Base-by-base conservation (phyloP, 148 eudicot species). In the Dysphania ambrosioides region DNA sequence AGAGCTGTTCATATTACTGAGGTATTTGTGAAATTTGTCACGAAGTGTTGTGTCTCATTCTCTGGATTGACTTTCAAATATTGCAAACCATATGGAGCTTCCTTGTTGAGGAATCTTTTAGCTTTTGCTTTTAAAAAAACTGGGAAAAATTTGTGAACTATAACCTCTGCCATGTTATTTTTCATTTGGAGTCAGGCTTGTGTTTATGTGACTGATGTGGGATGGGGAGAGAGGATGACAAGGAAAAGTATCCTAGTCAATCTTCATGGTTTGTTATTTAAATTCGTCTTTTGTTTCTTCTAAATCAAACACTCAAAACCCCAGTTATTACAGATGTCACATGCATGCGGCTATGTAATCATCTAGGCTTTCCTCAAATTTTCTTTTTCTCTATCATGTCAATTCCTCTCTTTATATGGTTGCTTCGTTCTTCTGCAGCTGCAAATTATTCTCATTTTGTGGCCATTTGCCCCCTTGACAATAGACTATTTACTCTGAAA, bases 11-110 rank as follows among this genome's bases (percentile, higher is more conserved):
- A 51, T 63, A 51, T 66, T 41, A 60, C 47, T 34, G 49, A 42
- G 73, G 4, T 67, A 67, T 78, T 29, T 41, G n/a, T 38, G 24
- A 79, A 27, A 56, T 38, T 68, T 24, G 32, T 27, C 18, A 73
- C 68, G 73, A 69, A 47, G 61, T 15, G 30, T 47, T 73, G 69
- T 58, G 70, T 62, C 19, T 79, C 67, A 41, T 73, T 68, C 70
- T 73, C 70, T 64, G 35, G 62, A 21, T 44, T 66, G 41, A 15
- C 12, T 13, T 26, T 47, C 19, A 29, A 36, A 38, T 78, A 55
- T 66, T 78, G 59, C 47, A 36, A 72, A 32, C n/a, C n/a, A n/a
- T n/a, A n/a, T n/a, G n/a, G n/a, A n/a, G n/a, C n/a, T n/a, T n/a
- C n/a, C n/a, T n/a, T n/a, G n/a, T n/a, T n/a, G n/a, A n/a, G n/a